Base-by-base conservation (phyloP, 2,329 filamentous ascomycete species). In the Aspergillus pseudotamarii region DNA sequence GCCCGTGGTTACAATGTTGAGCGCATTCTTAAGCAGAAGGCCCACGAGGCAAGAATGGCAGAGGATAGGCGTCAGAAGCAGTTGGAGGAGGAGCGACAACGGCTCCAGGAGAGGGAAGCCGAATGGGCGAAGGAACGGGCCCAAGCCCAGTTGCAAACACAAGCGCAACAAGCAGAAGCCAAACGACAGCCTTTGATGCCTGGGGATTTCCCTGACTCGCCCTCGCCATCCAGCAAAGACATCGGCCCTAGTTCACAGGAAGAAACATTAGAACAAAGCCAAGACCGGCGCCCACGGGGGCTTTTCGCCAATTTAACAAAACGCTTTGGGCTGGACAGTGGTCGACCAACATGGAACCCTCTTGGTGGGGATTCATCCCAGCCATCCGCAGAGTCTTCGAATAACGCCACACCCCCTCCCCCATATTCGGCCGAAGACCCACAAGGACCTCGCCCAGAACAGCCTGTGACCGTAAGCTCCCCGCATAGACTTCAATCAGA, bases 1-100 rank as follows among this genome's bases (percentile, higher is more conserved):
- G 88, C 89, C 64, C 92, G 95, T 67, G 95, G 95, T 1, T 98
- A 97, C 82, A 98, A 99, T 69, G 95, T 99, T 45, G 93, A 97
- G 73, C 90, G 95, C 57, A 98, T 99, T 66, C 84, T 99, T 26
- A 88, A 92, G 43, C 90, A 90, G 59, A 96, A 96, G 80, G 93
- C 91, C 23, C 91, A 92, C 2, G 93, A 98, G 76, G 92, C 92
- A 6, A 88, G 92, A 58, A 89, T 98, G 67, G 93, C 93, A 0
- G 94, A 97, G 73, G 91, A 91, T 71, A 89, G 93, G 75, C 86
- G 91, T 56, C 89, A 90, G 72, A 89, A 89, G 72, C 73, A 91
- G 41, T 77, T 93, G 6, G 90, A 91, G 66, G 86, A 88, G 55
- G 92, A 96, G 72, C 87, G 90, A 67, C 86, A 87, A 72, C 84